Base-by-base conservation (phyloP, 2,329 filamentous ascomycete genomes). In the Phialophora verrucosa region DNA sequence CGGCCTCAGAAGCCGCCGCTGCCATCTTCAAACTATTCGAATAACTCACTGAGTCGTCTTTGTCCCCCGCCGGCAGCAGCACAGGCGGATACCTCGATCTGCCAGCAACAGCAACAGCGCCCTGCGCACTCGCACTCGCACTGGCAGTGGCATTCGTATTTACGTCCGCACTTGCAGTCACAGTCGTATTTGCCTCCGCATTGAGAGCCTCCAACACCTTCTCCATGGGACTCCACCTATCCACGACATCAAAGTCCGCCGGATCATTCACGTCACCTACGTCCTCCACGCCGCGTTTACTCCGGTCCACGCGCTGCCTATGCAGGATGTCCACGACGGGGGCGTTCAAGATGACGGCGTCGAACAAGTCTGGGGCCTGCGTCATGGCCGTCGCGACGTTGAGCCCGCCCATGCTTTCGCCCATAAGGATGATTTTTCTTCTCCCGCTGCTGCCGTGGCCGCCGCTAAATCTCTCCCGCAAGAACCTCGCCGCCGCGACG, bases 261-360 rank as follows among this genome's bases (percentile, higher is more conserved):
- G 35, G 35, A n/a, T 58, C 50, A 49, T 63, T n/a, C n/a, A 58
- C 61, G 53, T 63, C 61, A 14, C 61, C 61, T 14, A 63, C 3
- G 17, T 63, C 61, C 23, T 32, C 23, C 23, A 27, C 53, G 1
- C 61, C 61, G 53, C 61, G 61, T n/a, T 58, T 53, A 7, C 23
- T 58, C 7, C 25, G 12, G 6, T 17, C 51, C 42, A 63, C n/a
- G n/a, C 50, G 53, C 29, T 58, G 50, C 11, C 62, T 56, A n/a
- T 55, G 56, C 56, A 64, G 57, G 8, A 60, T 29, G 17, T 64
- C 62, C 56, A 64, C 6, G 10, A 49, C 44, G 17, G 56, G 42
- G 10, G 62, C 62, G 56, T 60, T 64, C n/a, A 64, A 29, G 10
- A 64, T n/a, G 2, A 60, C 62, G n/a, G 62, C 62, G 49, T 64